A percentile compares a stretch with the other conserved stretches of the same genome.
These are phyloP conservation scores for Kwoniella sp. DNA, from an alignment of 768 basidiomycete genomes.

Conservation along the genomic window DNA sequence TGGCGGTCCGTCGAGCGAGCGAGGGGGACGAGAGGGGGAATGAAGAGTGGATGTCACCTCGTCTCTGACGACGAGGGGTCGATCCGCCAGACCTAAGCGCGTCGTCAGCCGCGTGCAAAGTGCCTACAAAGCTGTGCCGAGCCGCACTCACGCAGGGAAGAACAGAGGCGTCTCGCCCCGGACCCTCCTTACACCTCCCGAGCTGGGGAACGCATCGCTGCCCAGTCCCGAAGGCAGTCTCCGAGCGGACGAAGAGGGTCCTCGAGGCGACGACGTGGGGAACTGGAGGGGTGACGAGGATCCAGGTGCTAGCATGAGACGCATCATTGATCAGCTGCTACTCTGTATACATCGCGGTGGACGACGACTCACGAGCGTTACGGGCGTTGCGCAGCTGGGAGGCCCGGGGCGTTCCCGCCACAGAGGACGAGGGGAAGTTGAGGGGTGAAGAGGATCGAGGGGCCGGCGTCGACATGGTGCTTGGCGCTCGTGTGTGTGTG, in stretches of 20 bases:
- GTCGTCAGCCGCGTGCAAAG: conserved; percentile 4
- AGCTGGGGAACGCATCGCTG: not conserved
- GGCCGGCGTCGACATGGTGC: conserved; percentile 35
- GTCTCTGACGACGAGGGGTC: conserved; percentile 66
- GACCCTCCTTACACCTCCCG: conserved; percentile 11
- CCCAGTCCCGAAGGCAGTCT: conserved; percentile 8
- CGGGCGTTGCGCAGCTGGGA: conserved; percentile 8
- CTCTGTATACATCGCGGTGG: not conserved
- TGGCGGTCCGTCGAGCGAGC: conserved; percentile 51
- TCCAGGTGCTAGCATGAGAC: conserved; percentile 11
- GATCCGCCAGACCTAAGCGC: conserved; percentile 50
- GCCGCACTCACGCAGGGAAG: conserved; percentile 51
- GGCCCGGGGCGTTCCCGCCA: conserved; percentile 41
- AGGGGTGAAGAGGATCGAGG: conserved; percentile 48
- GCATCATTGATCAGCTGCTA: not conserved
- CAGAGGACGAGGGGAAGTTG: conserved; percentile 50
- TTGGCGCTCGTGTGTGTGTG: no score
- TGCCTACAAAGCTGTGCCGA: not conserved
- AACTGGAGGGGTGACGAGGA: conserved; percentile 39
- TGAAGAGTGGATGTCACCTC: conserved; percentile 90
- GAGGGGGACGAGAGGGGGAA: conserved; percentile 56
- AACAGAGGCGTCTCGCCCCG: conserved; percentile 50
- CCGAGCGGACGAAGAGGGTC: conserved; percentile 12
- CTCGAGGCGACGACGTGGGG: conserved; percentile 32
- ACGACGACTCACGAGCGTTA: conserved; percentile 21